Evolutionary conservation across 352 stramenopile genomes (phyloP).

Genomic region (Pythium phragmiticola): DNA sequence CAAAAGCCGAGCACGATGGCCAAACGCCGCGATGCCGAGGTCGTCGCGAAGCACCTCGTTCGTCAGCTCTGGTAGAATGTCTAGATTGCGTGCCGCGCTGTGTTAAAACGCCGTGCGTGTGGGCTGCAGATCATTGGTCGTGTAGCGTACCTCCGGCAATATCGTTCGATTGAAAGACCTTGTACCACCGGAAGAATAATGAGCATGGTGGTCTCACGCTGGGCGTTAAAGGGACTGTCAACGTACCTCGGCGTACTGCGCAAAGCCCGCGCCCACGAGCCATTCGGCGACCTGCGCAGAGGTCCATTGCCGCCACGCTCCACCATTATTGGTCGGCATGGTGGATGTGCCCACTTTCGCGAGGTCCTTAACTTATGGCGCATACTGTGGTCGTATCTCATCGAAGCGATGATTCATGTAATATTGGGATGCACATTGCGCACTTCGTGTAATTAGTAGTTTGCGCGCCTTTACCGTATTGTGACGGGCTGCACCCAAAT

Average conservation of each 20-base stretch:
- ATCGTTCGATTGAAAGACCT: slow-evolving; percentile 27
- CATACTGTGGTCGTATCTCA: neutral
- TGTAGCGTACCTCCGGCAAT: slow-evolving; percentile 27
- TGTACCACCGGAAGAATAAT: neutral
- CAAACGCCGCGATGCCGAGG: slow-evolving; percentile 58
- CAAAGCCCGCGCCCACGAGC: slow-evolving; percentile 22
- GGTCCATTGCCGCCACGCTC: slow-evolving; percentile 22
- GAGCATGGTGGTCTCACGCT: neutral
- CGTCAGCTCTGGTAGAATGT: slow-evolving; percentile 59
- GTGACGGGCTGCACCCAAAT: too few species aligned
- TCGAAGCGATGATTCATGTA: too few species aligned
- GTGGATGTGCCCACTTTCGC: neutral
- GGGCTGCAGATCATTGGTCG: neutral
- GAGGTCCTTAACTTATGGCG: slow-evolving; percentile 2
- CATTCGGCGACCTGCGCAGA: slow-evolving; percentile 21
- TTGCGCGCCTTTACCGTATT: too few species aligned
- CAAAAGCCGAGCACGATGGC: slow-evolving; percentile 54
- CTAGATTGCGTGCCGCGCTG: slow-evolving; percentile 66
- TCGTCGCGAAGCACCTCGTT: slow-evolving; percentile 66
- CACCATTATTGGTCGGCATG: neutral
- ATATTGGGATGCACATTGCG: too few species aligned
- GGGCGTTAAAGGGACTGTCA: neutral
- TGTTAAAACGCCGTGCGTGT: slow-evolving; percentile 1
- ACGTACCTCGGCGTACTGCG: slow-evolving; percentile 25
- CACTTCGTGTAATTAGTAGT: too few species aligned